Evolutionary conservation across 2,329 filamentous ascomycete genomes (phyloP).

Genomic region (Ceratocystis destructans): DNA sequence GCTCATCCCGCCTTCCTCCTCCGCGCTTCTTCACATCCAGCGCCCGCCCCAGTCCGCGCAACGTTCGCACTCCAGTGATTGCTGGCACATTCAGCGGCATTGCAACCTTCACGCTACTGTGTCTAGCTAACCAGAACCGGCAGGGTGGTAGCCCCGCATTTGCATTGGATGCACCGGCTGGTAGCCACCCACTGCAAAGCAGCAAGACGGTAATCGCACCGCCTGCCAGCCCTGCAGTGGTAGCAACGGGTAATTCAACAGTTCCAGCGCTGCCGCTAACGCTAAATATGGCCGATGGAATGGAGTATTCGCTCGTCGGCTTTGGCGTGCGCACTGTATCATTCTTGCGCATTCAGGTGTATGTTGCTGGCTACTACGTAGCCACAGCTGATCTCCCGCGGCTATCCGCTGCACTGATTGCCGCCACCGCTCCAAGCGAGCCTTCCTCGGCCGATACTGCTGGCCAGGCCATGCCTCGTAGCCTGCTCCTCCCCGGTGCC

Average conservation of each 20-base stretch:
- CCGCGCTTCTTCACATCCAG: conserved; percentile 16
- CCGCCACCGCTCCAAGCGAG: conserved; percentile 60
- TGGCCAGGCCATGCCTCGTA: not conserved
- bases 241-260: conserved; percentile 61
- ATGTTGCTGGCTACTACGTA: conserved; percentile 86
- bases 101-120: not conserved
- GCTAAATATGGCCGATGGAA: conserved; percentile 43
- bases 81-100: not conserved
- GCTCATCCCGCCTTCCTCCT: not conserved
- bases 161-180: conserved; percentile 13
- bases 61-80: not conserved
- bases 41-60: not conserved
- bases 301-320: conserved; percentile 76
- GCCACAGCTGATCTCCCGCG: conserved; percentile 66
- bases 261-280: conserved; percentile 66
- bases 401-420: conserved; percentile 66
- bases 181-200: conserved; percentile 14
- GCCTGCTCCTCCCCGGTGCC: conserved; percentile 47
- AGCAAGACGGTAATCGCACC: conserved; percentile 13
- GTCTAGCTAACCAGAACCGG: not conserved
- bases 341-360: conserved; percentile 81
- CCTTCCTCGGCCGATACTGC: no score
- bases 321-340: conserved; percentile 80
- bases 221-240: not conserved
- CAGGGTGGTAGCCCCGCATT: not conserved